Evolutionary conservation across 805 yeast genomes (phyloP).

Genomic region (Candida morakotiae): DNA sequence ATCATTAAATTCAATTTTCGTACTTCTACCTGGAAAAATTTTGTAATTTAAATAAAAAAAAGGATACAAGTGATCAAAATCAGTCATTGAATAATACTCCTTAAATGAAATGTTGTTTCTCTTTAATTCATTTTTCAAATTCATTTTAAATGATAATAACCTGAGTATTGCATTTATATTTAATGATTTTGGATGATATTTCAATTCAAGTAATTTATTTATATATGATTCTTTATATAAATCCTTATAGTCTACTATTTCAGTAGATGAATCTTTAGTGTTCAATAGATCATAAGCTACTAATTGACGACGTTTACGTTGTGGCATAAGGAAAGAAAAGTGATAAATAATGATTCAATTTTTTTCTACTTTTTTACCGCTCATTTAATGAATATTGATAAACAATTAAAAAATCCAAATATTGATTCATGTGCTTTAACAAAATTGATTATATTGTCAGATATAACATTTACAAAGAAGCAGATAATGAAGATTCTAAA

Average conservation of each 20-base stretch:
- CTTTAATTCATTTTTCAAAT: conserved; percentile 3
- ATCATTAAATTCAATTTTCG: conserved; percentile 12
- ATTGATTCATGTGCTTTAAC: conserved; percentile 6
- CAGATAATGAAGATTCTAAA: conserved; percentile 3
- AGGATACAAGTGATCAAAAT: neutral
- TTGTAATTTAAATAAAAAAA: conserved; percentile 6
- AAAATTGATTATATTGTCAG: conserved; percentile 9
- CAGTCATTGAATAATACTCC: conserved; percentile 6
- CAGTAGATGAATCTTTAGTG: conserved; percentile 4
- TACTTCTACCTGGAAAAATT: conserved; percentile 1
- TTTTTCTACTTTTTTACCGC: too few relatives aligned
- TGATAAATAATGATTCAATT: too few relatives aligned
- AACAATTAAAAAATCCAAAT: conserved; percentile 3
- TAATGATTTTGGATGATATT: neutral
- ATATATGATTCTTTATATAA: neutral
- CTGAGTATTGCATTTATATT: neutral
- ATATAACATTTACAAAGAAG: conserved; percentile 4
- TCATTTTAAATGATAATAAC: conserved; percentile 1
- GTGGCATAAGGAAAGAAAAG: too few relatives aligned
- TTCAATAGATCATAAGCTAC: too few relatives aligned
- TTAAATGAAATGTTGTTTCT: conserved; percentile 7
- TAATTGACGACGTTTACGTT: too few relatives aligned
- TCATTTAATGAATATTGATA: too few relatives aligned
- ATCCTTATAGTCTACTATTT: neutral
- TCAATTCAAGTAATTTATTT: neutral